phyloP scores from a whole-genome alignment of 306 rosid species.

The Fragaria nilgerrensis region DNA sequence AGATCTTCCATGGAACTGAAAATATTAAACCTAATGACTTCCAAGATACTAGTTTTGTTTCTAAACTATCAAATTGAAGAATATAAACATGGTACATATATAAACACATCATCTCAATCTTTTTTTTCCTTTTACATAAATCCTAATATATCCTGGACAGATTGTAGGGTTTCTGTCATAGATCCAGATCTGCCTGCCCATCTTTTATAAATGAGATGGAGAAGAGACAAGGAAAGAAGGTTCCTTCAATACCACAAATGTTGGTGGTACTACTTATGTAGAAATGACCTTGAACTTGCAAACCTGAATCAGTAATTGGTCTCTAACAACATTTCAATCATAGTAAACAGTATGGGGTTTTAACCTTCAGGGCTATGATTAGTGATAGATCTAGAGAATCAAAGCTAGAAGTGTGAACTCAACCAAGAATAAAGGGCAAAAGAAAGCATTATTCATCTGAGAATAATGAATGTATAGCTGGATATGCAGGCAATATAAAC shows the following conservation, averaged over 20 bases:
- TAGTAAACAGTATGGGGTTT: neutral
- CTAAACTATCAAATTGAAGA: neutral
- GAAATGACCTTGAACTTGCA: neutral
- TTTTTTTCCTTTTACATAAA: neutral
- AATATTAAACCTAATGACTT: no score
- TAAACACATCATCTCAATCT: neutral
- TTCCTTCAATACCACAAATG: neutral
- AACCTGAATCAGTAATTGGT: neutral
- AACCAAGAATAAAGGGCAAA: neutral
- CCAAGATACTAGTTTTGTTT: neutral
- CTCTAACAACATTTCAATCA: neutral
- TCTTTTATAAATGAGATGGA: neutral
- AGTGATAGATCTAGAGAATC: neutral
- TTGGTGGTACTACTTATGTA: neutral
- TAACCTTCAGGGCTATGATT: neutral
- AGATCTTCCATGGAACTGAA: neutral
- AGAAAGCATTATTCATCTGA: neutral
- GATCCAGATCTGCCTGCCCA: constrained; percentile 3
- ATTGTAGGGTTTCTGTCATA: neutral
- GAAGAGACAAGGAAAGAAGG: neutral
- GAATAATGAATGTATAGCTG: neutral
- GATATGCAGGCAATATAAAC: neutral
- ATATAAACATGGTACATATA: neutral
- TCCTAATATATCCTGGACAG: neutral
- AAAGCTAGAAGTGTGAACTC: neutral